Base-by-base conservation (phyloP, 2,329 filamentous ascomycete species). In the Onygenales sp. region DNA sequence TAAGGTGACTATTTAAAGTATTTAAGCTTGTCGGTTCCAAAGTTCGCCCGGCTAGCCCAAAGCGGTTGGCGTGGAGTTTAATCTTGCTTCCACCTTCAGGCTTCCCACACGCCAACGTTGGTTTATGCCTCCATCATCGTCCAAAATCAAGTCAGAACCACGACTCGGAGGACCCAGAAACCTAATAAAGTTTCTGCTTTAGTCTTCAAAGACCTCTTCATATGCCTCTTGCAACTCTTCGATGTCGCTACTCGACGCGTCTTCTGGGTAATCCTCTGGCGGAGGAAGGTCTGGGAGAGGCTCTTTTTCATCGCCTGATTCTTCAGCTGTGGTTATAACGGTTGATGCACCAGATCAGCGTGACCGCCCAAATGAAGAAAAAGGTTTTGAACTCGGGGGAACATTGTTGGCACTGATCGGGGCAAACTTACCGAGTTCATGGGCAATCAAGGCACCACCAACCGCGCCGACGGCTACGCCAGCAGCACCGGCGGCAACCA, bases 401-500 rank as follows among this genome's bases (percentile, higher is more conserved):
- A 27, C 21, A 27, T 27, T 27, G 21, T 27, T 27, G 21, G 21
- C 3, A 27, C 21, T 39, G 9, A 27, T 27, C 42, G 5, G 27
- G 54, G 43, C 46, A 47, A 49, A 71, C 75, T 54, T 73, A 84
- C 82, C 70, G 11, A 82, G 57, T 51, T 77, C 78, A 61, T 83
- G 73, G 10, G 75, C 77, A 53, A 84, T 65, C 37, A 82, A 62
- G 3, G 79, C 82, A 46, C 81, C 82, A 9, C 78, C 82, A 36
- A 81, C 63, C 43, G 74, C 77, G 56, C 80, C 80, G 7, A 75
- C 69, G 0, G 79, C 81, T 32, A 83, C 56, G 62, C 82, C 82
- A 43, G 75, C 82, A 5, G 78, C 77, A 51, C 77, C 82, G 21
- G 76, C 80, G 39, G 80, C 69, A 17, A 83, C 64, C 61, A 80